Evolutionary conservation across 345 rosid species (phyloP), one percentile per base, ranked within the genome.

Genomic region (Syzygium aqueum): DNA sequence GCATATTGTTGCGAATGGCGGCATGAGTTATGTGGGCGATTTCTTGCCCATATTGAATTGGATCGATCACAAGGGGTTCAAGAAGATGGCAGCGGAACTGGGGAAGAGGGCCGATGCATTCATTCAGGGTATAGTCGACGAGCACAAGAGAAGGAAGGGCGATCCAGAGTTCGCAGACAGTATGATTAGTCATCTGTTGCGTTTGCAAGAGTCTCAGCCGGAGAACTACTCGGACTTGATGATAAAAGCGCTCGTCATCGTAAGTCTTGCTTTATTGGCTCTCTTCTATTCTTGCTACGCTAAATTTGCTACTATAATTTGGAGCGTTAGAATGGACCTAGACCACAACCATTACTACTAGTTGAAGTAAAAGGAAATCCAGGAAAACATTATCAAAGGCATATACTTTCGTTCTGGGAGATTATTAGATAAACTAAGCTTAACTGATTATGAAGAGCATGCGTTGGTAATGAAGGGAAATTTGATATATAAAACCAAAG

Each of bases 211-310:
- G 63, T 89, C 92, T 11, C 90, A 95, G 27, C 91, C 94, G 3
- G 87, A 89, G 6, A 43, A 51, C 19, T 83, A 83, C 37, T 13
- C 37, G 22, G 85, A 83, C 53, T 16, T 3, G 22, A 83, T 1
- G 94, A 92, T 95, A 88, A 95, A 95, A 91, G 97, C 95, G 51
- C 90, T 95, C n/a, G 30, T 88, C n/a, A 13, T 86, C 82, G 93
- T 88, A 49, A 86, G 73, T 82, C 7, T 53, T 67, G 43, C 65
- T 59, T 59, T 27, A 7, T 25, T 4, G 65, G 30, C 30, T 56
- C 61, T 54, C 59, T 54, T 54, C 59, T 21, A 8, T 54, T 54
- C 59, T 54, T 54, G 27, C 59, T 54, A 54, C 27, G 59, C 27
- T 54, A 54, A 54, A 54, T 54, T 54, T 54, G 27, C 59, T 54